Conservation (phyloP, 495 filamentous ascomycete genomes). For the Talaromyces wortmannii region DNA sequence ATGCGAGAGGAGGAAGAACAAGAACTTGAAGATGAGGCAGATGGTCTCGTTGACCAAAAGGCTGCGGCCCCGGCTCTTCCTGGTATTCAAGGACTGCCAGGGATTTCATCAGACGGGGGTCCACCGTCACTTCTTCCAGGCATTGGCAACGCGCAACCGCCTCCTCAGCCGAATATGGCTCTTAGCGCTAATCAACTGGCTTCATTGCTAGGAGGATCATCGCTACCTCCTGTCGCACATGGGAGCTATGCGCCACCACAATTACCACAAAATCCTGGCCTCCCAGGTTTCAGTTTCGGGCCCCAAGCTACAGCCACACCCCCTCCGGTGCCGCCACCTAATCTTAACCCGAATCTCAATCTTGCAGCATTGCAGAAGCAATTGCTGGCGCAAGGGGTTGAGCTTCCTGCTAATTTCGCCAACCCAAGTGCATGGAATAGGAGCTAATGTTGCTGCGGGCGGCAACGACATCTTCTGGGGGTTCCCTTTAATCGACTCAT, state of each 20-base stretch:
- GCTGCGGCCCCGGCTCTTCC: constrained; percentile 45
- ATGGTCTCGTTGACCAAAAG: constrained; percentile 92
- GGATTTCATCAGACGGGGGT: constrained; percentile 18
- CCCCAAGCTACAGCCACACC: constrained; percentile 39
- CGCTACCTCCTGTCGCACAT: constrained; percentile 28
- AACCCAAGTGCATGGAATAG: constrained; percentile 19
- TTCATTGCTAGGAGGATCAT: constrained; percentile 31
- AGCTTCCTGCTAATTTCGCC: constrained; percentile 30
- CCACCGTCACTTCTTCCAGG: constrained; percentile 35
- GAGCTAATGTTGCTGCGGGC: constrained; percentile 1
- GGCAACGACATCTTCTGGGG: not conserved
- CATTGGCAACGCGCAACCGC: constrained; percentile 40
- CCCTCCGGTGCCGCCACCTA: constrained; percentile 40
- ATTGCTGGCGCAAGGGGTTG: constrained; percentile 32
- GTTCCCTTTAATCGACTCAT: not conserved
- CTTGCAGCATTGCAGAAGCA: constrained; percentile 58
- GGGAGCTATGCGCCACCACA: constrained; percentile 13
- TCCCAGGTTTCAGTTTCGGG: constrained; percentile 37
- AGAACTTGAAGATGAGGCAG: constrained; percentile 86
- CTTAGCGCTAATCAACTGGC: constrained; percentile 47
- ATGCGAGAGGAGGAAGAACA: constrained; percentile 88
- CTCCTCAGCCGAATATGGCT: constrained; percentile 44
- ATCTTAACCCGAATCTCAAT: constrained; percentile 56
- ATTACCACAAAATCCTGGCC: constrained; percentile 11
- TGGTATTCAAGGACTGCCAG: constrained; percentile 39